Conservation (phyloP, 331 rosid species). For the Pyrus hybrid region DNA sequence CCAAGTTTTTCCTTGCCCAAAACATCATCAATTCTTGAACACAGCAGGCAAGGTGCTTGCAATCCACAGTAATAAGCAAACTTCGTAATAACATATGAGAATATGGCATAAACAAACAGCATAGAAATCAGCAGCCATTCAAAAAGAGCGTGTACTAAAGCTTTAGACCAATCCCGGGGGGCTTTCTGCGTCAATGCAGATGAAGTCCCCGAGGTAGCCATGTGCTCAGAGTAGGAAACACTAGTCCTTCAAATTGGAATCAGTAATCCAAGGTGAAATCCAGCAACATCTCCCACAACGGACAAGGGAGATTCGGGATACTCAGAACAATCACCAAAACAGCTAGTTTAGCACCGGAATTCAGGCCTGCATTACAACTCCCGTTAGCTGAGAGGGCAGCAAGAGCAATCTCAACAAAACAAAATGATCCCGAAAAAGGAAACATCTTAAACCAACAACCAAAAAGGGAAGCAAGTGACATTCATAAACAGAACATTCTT, state of each 20-base stretch:
- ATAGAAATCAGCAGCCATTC: constrained; percentile 77
- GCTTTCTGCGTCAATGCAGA: constrained; percentile 22
- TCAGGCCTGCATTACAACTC: neutral
- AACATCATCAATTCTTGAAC: constrained; percentile 93
- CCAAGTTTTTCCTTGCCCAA: constrained; percentile 54
- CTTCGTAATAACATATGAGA: constrained; percentile 60
- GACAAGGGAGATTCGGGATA: neutral
- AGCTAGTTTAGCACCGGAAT: neutral
- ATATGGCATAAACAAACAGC: constrained; percentile 50
- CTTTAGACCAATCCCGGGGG: constrained; percentile 13
- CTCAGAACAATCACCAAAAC: neutral
- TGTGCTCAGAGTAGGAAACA: constrained; percentile 21
- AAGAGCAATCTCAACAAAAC: neutral
- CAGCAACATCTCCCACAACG: neutral
- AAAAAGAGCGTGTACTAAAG: constrained; percentile 55
- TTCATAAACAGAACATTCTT: neutral
- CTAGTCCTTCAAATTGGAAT: constrained; percentile 23
- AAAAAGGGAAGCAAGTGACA: neutral
- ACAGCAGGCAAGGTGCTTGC: constrained; percentile 64
- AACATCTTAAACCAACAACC: neutral
- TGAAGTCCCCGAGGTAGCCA: constrained; percentile 34
- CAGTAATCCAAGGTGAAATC: constrained; percentile 17
- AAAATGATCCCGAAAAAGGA: neutral
- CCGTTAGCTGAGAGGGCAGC: neutral
- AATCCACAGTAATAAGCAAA: constrained; percentile 59